Evolutionary conservation across 169 alveolate species (phyloP).

Genomic region (Eimeria mitis): DNA sequence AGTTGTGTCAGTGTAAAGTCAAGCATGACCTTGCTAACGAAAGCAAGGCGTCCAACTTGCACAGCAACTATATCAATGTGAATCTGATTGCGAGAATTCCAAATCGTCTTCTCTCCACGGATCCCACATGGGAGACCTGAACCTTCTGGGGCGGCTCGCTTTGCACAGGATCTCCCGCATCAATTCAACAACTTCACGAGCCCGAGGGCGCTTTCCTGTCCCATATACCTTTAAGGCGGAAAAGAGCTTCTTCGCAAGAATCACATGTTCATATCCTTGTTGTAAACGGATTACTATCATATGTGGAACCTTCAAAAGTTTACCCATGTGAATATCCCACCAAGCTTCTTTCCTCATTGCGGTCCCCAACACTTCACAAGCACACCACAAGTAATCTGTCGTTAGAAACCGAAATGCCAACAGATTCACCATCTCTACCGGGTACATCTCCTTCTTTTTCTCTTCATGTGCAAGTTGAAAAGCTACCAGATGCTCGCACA

Average conservation of each 20-base stretch:
- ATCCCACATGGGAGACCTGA: background rate
- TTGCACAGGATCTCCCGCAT: conserved; percentile 2
- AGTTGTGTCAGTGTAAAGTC: background rate
- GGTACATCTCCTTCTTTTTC: background rate
- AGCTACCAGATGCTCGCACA: background rate
- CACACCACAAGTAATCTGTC: conserved; percentile 7
- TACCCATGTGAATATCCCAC: background rate
- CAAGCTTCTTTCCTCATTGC: background rate
- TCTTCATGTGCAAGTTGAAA: background rate
- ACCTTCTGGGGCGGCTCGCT: background rate
- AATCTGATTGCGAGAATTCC: background rate
- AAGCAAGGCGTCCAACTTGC: background rate
- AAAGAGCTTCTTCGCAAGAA: background rate
- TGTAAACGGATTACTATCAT: background rate
- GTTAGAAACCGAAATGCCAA: conserved; percentile 6
- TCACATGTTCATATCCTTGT: background rate
- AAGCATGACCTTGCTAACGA: background rate
- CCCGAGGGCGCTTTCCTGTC: conserved; percentile 4
- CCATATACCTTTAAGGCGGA: background rate
- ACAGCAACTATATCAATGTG: no score
- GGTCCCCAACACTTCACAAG: conserved; percentile 34
- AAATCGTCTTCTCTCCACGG: conserved; percentile 17
- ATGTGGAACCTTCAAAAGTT: background rate
- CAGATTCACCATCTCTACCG: background rate
- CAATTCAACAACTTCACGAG: background rate